Evolutionary conservation across 306 rosid species (phyloP), one percentile per base, ranked within the genome.

Genomic region (barrel medic (Medicago truncatula)): DNA sequence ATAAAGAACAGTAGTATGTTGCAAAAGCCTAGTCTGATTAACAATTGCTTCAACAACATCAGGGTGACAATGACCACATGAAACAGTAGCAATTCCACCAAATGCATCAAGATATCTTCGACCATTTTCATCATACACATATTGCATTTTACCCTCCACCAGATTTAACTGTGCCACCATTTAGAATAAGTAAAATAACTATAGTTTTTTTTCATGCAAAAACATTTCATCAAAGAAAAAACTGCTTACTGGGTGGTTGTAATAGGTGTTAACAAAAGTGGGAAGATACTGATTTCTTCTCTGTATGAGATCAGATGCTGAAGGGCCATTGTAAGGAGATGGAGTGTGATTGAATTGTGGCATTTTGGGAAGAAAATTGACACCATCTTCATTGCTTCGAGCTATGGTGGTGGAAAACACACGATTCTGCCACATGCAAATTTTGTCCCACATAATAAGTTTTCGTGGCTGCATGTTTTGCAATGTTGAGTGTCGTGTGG

Each of bases 91-190:
- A 50, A 85, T 85, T 52, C 88, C 88, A 67, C 86, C 86, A 46
- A 78, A 85, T 1, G 77, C 86, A 76, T 85, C 88, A 60, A 85
- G 75, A 40, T 85, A 85, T 17, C 88, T 77, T 0, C 84, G 73
- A 53, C 88, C 86, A 60, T 73, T 78, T 78, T 85, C 86, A 52
- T 85, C 88, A 82, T 59, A 85, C 39, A 85, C 10, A 25, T 85
- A 85, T 63, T 85, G 88, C 88, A 82, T 85, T 72, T 85, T 85
- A 47, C 86, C 88, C 78, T 85, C 86, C 43, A 85, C 88, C n/a
- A 85, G 76, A 78, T 85, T 85, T 21, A 85, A 70, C 88, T 85
- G 3, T 11, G 74, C 63, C 59, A 78, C 53, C 44, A 59, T 23
- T 23, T 1, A 43, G 23, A 38, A 7, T 0, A 44, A 9, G 1